Evolutionary conservation across 2,329 filamentous ascomycete species (phyloP), one percentile per base, ranked within the genome.

Genomic region (Whalleya microplaca): DNA sequence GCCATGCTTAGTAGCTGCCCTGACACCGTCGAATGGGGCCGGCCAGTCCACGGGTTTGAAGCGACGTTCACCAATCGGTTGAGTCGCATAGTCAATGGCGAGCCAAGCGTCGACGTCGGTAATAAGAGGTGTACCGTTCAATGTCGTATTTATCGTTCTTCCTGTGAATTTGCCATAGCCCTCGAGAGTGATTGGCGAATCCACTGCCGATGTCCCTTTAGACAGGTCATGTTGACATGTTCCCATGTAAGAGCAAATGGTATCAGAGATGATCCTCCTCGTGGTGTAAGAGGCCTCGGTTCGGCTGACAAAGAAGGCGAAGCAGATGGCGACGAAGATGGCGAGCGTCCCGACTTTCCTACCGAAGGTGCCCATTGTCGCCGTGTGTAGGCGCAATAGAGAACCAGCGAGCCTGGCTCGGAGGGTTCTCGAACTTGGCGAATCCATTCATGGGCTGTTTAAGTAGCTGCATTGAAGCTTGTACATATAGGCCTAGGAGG

Each of bases 61-160:
- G 7, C 79, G 75, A 14, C 66, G 58, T 2, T 75, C 66, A 4
- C 74, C 76, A 1, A 73, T 72, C 0, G 76, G 77, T 27, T 77
- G 75, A 0, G 68, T 66, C 0, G 78, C 72, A 47, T 79, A 81
- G 61, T 79, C 75, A 29, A 81, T 73, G 2, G 77, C 77, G 5
- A 81, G 66, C 78, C 78, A 81, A 0, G 78, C 78, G 58, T 81
- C 76, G 1, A 80, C 73, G 0, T 71, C 56, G 2, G 59, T 59
- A 8, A 71, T 66, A 2, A 78, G 67, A 0, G 59, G 56, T 21
- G 65, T 59, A 19, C 71, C 73, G 44, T 65, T 71, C 18, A 74
- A 44, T 10, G 72, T 75, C 41, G 65, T 65, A 18, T 74, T 66
- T 41, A 78, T 52, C 18, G 70, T 66, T 3, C 70, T 75, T 5